Evolutionary conservation across 208 protist genomes (phyloP).

Genomic region (Angomonas desouzai): DNA sequence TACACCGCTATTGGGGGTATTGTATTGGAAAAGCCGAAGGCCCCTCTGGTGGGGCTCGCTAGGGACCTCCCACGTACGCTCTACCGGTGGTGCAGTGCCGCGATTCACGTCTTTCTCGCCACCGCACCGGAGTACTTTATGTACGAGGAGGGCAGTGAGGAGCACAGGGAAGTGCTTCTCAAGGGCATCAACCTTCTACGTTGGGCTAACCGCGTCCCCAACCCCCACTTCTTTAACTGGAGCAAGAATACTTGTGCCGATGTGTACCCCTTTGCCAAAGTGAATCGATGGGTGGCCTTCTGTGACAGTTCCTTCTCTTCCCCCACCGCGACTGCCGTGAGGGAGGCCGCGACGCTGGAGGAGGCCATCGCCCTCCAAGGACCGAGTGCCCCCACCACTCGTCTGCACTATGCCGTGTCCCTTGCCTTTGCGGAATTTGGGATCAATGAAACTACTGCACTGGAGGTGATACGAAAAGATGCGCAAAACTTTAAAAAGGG

Average conservation of each 20-base stretch:
- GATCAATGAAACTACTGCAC: background rate
- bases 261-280: conserved; percentile 10
- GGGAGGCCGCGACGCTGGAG: conserved; percentile 59
- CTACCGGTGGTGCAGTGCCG: conserved; percentile 23
- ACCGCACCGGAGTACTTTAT: conserved; percentile 73
- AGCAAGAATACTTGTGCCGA: conserved; percentile 18
- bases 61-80: conserved; percentile 26
- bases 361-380: conserved; percentile 80
- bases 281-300: conserved; percentile 33
- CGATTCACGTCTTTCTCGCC: conserved; percentile 29
- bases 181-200: conserved; percentile 44
- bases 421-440: conserved; percentile 38
- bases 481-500: background rate
- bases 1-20: conserved; percentile 34
- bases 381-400: conserved; percentile 47
- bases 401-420: conserved; percentile 63
- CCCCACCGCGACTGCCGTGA: conserved; percentile 15
- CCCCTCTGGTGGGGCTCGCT: conserved; percentile 21
- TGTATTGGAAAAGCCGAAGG: conserved; percentile 21
- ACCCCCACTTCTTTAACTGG: conserved; percentile 46
- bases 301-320: conserved; percentile 52
- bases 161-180: conserved; percentile 45
- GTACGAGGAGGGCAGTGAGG: conserved; percentile 16
- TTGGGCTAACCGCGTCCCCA: conserved; percentile 23
- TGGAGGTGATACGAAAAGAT: conserved; percentile 2